A percentile compares a stretch with the other conserved stretches of the same genome.
Conservation (phyloP, 1,284 basidiomycete genomes). For the Pulveroboletus sp. region DNA sequence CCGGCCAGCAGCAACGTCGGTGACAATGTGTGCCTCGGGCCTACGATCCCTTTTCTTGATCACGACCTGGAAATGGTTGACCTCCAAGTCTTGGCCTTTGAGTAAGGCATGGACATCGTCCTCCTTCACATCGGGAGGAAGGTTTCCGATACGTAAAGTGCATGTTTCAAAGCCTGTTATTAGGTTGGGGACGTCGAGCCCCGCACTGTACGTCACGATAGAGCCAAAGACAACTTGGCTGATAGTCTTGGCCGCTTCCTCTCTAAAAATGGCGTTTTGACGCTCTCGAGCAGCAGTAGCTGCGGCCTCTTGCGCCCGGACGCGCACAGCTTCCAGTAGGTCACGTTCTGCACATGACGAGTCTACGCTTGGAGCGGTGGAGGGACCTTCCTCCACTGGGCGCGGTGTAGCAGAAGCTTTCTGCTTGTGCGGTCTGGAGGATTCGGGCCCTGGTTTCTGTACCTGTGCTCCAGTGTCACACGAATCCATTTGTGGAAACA, state of each 20-base stretch:
- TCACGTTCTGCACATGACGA: neutral
- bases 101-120: conserved; percentile 45
- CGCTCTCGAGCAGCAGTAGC: conserved; percentile 21
- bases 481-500: neutral
- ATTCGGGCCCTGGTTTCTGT: conserved; percentile 5
- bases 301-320: conserved; percentile 4
- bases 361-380: neutral
- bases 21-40: conserved; percentile 42
- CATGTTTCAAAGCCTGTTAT: conserved; percentile 52
- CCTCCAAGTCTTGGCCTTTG: conserved; percentile 39
- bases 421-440: neutral
- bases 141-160: conserved; percentile 43
- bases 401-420: neutral
- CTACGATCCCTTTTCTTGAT: conserved; percentile 27
- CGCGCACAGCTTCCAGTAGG: neutral
- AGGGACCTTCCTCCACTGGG: neutral
- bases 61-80: conserved; percentile 35
- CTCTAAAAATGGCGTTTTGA: conserved; percentile 12
- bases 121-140: conserved; percentile 41
- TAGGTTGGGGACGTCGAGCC: conserved; percentile 44
- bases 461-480: neutral
- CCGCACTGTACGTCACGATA: conserved; percentile 50
- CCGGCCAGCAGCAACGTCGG: conserved; percentile 40
- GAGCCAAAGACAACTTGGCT: conserved; percentile 47
- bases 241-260: conserved; percentile 43